A percentile compares a stretch with the other conserved stretches of the same genome.
These are phyloP conservation scores for Anacardium occidentale DNA, from an alignment of 345 rosid species.

Conservation along the genomic window DNA sequence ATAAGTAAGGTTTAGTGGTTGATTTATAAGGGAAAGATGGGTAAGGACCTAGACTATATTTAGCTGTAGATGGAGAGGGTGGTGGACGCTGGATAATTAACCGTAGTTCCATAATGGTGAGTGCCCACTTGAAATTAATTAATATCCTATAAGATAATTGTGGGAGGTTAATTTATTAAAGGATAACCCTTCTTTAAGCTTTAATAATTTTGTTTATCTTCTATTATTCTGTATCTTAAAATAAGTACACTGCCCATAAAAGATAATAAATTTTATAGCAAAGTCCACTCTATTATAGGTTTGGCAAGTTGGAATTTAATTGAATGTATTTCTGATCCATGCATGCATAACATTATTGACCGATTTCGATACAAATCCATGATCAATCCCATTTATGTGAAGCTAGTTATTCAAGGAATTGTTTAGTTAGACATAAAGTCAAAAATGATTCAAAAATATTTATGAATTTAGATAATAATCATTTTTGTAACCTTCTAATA, in stretches of 20 bases:
- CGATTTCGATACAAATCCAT: too few species aligned
- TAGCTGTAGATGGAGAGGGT: constrained; percentile 14
- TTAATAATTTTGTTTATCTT: constrained; percentile 6
- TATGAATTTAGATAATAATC: too few species aligned
- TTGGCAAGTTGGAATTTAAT: neutral
- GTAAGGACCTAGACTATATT: constrained; percentile 12
- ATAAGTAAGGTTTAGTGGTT: neutral
- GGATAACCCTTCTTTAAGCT: neutral
- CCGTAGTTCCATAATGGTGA: neutral
- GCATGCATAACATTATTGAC: too few species aligned
- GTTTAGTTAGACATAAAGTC: too few species aligned
- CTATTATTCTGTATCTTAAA: neutral
- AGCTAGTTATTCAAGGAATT: too few species aligned
- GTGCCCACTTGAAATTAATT: neutral
- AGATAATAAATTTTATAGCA: neutral
- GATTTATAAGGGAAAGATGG: neutral
- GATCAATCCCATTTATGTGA: too few species aligned
- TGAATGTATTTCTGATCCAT: neutral
- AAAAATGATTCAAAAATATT: too few species aligned
- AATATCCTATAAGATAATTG: neutral
- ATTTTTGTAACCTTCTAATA: too few species aligned
- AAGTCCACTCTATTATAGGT: constrained; percentile 1
- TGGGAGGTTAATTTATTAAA: neutral
- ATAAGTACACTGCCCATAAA: neutral
- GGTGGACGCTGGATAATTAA: neutral